These are phyloP conservation scores for Fusarium verticillioides DNA, from an alignment of 2,329 filamentous ascomycete species.

Conservation along the genomic window DNA sequence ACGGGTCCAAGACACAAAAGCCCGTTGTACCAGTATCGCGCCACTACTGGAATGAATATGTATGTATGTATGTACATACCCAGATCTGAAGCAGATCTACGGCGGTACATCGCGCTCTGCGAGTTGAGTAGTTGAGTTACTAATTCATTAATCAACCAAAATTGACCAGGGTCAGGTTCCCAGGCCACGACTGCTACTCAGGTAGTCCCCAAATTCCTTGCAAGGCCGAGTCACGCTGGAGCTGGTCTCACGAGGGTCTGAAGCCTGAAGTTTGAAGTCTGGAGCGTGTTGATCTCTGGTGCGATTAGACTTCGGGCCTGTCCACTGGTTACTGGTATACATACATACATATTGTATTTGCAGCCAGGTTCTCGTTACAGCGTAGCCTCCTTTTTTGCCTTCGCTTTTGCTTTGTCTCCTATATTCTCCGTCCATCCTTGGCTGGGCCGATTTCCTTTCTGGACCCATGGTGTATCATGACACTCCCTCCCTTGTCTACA, in stretches of 20 bases:
- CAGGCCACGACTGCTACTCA: conserved; percentile 11
- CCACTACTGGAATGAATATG: conserved; percentile 15
- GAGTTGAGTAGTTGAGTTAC: conserved; percentile 1
- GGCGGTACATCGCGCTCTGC: neutral
- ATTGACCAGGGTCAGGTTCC: neutral
- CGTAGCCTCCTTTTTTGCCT: conserved; percentile 31
- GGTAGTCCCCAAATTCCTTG: conserved; percentile 1
- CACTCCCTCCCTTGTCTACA: conserved; percentile 30
- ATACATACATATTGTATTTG: neutral
- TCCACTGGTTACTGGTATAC: conserved; percentile 19
- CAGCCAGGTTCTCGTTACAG: conserved; percentile 19
- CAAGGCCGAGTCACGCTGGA: conserved; percentile 33
- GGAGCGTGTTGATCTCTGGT: conserved; percentile 36
- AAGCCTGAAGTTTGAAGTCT: conserved; percentile 11
- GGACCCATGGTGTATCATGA: conserved; percentile 15
- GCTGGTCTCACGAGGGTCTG: conserved; percentile 26
- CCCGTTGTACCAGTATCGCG: conserved; percentile 15
- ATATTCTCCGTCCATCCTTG: conserved; percentile 12
- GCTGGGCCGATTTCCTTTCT: conserved; percentile 22
- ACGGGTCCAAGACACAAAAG: conserved; percentile 21
- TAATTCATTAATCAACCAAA: conserved; percentile 6
- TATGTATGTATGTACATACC: neutral
- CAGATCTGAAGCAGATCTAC: conserved; percentile 33
- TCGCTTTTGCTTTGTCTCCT: neutral
- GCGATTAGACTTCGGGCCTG: conserved; percentile 45